Percentiles rank a stretch among this genome's conserved stretches.
Evolutionary conservation across 257 asterid genomes (phyloP).

Genomic region (Scutellaria minor): DNA sequence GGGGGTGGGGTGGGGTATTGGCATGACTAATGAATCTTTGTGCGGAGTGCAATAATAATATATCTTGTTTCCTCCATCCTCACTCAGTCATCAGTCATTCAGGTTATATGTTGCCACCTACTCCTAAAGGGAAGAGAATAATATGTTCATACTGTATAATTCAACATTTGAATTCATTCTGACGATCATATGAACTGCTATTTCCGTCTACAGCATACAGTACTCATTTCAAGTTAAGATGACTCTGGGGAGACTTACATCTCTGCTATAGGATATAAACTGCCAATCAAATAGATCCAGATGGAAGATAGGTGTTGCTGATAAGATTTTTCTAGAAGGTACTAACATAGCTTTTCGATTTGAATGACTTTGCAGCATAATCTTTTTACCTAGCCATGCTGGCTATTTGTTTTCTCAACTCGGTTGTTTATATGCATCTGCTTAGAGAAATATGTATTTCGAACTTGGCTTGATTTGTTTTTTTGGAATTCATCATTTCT

Average conservation of each 20-base stretch:
- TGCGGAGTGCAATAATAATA: constrained; percentile 1
- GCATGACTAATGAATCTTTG: constrained; percentile 32
- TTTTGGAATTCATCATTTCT: background rate
- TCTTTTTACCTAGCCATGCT: background rate
- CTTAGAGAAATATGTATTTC: background rate
- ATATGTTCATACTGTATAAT: constrained; percentile 12
- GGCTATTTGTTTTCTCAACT: background rate
- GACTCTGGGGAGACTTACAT: constrained; percentile 24
- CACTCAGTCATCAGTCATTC: background rate
- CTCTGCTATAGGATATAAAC: constrained; percentile 1
- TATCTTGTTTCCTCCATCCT: constrained; percentile 16
- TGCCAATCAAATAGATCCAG: constrained; percentile 19
- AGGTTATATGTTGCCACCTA: constrained; percentile 10
- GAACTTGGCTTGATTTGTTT: background rate
- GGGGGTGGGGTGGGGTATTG: background rate
- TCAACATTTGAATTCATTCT: constrained; percentile 6
- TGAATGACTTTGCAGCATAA: constrained; percentile 1
- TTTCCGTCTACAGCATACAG: constrained; percentile 26
- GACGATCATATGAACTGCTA: background rate
- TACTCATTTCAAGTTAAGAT: constrained; percentile 18
- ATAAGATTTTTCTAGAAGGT: constrained; percentile 30
- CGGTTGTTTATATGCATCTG: background rate
- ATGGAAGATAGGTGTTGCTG: background rate
- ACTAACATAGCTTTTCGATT: constrained; percentile 19
- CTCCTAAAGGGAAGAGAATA: constrained; percentile 2